Evolutionary conservation across 129 eudicot genomes (phyloP), one percentile per base, ranked within the genome.

Genomic region (Smallanthus sonchifolius): DNA sequence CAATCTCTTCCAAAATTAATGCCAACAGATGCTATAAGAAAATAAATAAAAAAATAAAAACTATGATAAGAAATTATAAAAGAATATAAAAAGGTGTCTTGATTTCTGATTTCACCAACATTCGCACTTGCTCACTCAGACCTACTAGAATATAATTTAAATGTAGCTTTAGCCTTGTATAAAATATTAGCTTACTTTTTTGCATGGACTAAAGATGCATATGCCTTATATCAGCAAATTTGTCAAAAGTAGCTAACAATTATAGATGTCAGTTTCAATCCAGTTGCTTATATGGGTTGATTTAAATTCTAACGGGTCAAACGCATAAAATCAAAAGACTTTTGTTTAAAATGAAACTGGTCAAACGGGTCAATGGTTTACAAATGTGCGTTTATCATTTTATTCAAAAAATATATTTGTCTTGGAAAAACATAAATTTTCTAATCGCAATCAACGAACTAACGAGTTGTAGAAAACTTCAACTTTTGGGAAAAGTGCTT

Each of bases 11-110:
- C 19, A 78, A 69, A 15, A 38, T 70, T 44, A 17, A 59, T 59
- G 70, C 63, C 43, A 45, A 30, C 42, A 52, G 67, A 76, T 57
- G 35, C 34, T 60, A 76, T 65, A 54, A 75, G 19, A 47, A 74
- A 45, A 39, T 40, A 52, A n/a, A 1, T 6, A 4, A 16, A 15
- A 2, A 13, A n/a, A 52, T 0, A 48, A 15, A 14, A 6, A 16
- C 17, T 16, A 9, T 73, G 77, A 24, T 40, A 42, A 19, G 7
- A 73, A 19, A 17, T 56, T 20, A 72, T 30, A 4, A 34, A 34
- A 51, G 24, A 47, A 28, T 10, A 44, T 13, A 68, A 69, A 28
- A 48, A 11, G 54, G 5, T 35, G 8, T 39, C 38, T 19, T 40
- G 36, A 19, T 11, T 24, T 6, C 15, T 40, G 54, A 20, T 17